Evolutionary conservation across 140 eudicot genomes (phyloP).

Genomic region (Senecio squalidus): DNA sequence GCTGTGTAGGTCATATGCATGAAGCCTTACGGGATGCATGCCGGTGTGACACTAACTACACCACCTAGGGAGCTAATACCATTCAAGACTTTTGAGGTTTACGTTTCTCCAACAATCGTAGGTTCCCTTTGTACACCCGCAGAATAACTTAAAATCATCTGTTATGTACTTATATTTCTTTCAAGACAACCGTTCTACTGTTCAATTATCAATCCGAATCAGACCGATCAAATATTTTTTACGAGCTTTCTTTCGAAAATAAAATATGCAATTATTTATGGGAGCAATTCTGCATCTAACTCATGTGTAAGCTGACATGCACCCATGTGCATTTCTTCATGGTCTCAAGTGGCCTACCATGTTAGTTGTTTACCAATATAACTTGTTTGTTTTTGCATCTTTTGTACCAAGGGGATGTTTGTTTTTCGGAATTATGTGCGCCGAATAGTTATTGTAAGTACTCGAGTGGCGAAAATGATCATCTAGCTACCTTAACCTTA

Average conservation of each 20-base stretch:
- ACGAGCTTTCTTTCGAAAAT: too few species aligned
- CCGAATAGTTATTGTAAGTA: background rate
- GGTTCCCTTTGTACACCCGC: constrained; percentile 24
- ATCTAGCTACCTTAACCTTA: background rate
- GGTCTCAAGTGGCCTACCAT: constrained; percentile 26
- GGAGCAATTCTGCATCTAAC: constrained; percentile 17
- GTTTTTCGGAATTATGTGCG: constrained; percentile 13
- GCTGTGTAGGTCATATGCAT: constrained; percentile 10
- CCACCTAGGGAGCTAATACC: constrained; percentile 24
- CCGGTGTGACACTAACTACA: constrained; percentile 18
- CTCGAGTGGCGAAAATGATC: constrained; percentile 7
- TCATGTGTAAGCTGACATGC: constrained; percentile 32
- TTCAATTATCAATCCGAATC: background rate
- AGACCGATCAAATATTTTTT: too few species aligned
- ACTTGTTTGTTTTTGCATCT: background rate
- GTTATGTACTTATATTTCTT: constrained; percentile 14
- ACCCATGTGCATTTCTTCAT: constrained; percentile 32
- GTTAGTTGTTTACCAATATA: constrained; percentile 18
- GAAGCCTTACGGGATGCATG: constrained; percentile 11
- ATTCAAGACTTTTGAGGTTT: constrained; percentile 22
- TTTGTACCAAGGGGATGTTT: constrained; percentile 8
- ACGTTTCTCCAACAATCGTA: constrained; percentile 10
- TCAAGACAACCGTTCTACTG: constrained; percentile 1
- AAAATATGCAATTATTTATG: constrained; percentile 2
- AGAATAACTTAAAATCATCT: constrained; percentile 14